Base-by-base conservation (phyloP, 805 yeast species). In the Candida anglica region DNA sequence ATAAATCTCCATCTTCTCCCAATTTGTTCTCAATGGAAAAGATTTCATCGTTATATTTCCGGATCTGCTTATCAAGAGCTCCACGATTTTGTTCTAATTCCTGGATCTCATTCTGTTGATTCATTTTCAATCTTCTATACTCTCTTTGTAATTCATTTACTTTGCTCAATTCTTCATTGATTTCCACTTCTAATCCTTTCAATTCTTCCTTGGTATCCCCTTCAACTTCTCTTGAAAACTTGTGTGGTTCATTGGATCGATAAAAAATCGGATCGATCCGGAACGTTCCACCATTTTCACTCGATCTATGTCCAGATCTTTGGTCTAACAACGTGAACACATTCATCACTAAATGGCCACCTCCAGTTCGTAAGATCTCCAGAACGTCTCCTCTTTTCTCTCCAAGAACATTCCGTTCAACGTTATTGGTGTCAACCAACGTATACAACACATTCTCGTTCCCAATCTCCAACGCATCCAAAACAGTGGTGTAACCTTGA, bases 401-500 rank as follows among this genome's bases (percentile, higher is more conserved):
- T 3, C 44, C 40, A 25, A 88, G 52, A 0, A 83, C 60, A 1
- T 72, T 60, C 8, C 71, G 65, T 48, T 89, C 95, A 29, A 85
- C 70, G 28, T 60, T 65, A 26, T 69, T 66, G 3, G 69, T 43
- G 56, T 86, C 96, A 32, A 88, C 79, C 29, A 88, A 53, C 2
- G 81, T 58, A 44, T 75, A 79, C 46, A 72, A 68, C 6, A 81
- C 69, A 25, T 71, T 70, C 27, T 73, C 76, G 39, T 79, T 65
- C 0, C 67, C 60, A 36, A 85, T 67, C 6, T 70, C 66, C 19
- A 93, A 48, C 5, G 73, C 75, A 51, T 87, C 93, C 3, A 77
- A 50, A 5, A 88, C 45, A 0, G 84, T 73, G 1, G 64, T 59
- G 36, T 64, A 46, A 0, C 46, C 39, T 0, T 35, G 21, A 2